Percentiles rank a stretch among this genome's conserved stretches.
These are phyloP conservation scores for Pleoardoris graminearum DNA, from an alignment of 2,329 filamentous ascomycete genomes.

Conservation along the genomic window DNA sequence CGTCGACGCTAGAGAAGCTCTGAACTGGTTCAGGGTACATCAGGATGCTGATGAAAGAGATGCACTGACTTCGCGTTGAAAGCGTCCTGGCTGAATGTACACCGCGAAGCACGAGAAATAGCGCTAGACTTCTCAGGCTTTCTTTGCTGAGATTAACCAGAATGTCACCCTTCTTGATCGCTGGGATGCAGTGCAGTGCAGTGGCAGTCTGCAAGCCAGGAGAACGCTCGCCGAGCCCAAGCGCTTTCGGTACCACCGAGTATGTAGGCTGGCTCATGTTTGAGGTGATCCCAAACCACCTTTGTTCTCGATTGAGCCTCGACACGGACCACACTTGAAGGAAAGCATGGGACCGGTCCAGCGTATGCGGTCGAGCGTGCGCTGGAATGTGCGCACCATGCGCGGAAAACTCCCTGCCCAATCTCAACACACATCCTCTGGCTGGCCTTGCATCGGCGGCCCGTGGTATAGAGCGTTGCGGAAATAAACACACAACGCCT, in stretches of 20 bases:
- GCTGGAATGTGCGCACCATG: neutral
- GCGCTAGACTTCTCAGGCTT: neutral
- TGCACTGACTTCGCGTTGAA: neutral
- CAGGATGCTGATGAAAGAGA: neutral
- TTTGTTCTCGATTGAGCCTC: neutral
- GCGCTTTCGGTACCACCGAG: neutral
- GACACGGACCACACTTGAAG: neutral
- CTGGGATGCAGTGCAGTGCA: neutral
- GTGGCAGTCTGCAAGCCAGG: neutral
- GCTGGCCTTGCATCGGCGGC: slow-evolving; percentile 5
- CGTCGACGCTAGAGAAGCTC: slow-evolving; percentile 2
- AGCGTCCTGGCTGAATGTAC: neutral
- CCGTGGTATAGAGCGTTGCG: neutral
- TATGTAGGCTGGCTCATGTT: neutral
- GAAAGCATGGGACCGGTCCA: neutral
- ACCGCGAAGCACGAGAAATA: neutral
- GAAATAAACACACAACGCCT: slow-evolving; percentile 3
- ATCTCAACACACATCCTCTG: slow-evolving; percentile 2
- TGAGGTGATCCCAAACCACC: neutral
- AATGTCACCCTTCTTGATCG: neutral
- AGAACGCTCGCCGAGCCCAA: neutral
- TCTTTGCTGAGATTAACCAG: neutral
- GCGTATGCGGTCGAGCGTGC: neutral
- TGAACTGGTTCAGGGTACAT: neutral
- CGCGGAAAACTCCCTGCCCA: slow-evolving; percentile 1